Evolutionary conservation across 2,329 filamentous ascomycete genomes (phyloP).

Genomic region (Cordyceps pruinosa): DNA sequence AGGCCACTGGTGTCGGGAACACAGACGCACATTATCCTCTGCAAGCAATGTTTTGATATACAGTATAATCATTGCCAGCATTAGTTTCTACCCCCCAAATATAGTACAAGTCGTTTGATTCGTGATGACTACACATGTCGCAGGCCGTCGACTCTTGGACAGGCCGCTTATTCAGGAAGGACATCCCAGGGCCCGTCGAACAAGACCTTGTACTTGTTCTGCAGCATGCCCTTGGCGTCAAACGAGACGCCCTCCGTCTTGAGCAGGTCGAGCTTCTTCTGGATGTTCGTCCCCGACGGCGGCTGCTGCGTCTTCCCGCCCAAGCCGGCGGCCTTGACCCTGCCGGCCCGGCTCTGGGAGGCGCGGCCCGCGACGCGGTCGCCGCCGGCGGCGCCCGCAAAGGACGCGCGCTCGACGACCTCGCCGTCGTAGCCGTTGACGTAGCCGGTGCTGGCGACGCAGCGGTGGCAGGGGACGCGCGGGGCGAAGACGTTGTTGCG

Average conservation of each 20-base stretch:
- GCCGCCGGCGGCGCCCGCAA: not conserved
- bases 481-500: constrained; percentile 12
- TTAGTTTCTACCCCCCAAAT: not conserved
- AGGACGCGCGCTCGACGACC: not conserved
- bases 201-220: constrained; percentile 6
- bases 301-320: not conserved
- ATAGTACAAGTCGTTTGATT: not conserved
- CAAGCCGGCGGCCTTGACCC: constrained; percentile 1
- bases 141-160: not conserved
- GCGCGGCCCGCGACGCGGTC: not conserved
- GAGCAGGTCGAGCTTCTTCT: constrained; percentile 9
- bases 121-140: not conserved
- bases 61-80: not conserved
- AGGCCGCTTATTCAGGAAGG: not conserved
- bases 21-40: not conserved
- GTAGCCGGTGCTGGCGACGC: constrained; percentile 11
- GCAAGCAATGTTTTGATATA: not conserved
- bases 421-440: constrained; percentile 13
- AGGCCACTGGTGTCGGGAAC: not conserved
- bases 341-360: constrained; percentile 10
- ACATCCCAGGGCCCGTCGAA: constrained; percentile 12
- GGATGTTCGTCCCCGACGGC: constrained; percentile 11
- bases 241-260: constrained; percentile 5
- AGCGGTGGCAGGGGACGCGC: constrained; percentile 13
- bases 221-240: constrained; percentile 10